Percentiles rank a stretch among this genome's conserved stretches.
phyloP scores from a whole-genome alignment of 441 rosid genomes.

The Eruca vesicaria region DNA sequence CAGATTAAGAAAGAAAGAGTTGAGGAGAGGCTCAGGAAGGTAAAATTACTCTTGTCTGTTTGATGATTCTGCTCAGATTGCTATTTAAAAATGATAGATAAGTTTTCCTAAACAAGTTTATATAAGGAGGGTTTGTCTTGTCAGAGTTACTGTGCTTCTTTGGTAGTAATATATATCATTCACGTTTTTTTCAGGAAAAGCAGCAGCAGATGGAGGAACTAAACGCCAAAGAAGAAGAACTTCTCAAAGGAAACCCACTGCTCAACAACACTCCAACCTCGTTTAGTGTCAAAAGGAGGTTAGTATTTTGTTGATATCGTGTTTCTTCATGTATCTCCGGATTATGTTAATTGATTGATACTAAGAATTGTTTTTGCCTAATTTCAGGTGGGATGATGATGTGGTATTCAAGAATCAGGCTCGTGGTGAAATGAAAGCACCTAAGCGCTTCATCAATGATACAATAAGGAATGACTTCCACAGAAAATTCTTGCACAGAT shows the following conservation, averaged over 20 bases:
- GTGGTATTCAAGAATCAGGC: constrained; percentile 98
- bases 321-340: not conserved
- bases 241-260: constrained; percentile 91
- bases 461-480: constrained; percentile 95
- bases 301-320: constrained; percentile 7
- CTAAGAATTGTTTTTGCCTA: not conserved
- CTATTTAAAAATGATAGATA: constrained; percentile 1
- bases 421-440: constrained; percentile 88
- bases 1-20: constrained; percentile 94
- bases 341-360: not conserved
- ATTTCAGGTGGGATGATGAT: constrained; percentile 96
- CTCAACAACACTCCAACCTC: constrained; percentile 73
- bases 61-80: constrained; percentile 5
- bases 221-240: constrained; percentile 87
- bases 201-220: constrained; percentile 78
- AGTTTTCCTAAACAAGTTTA: not conserved
- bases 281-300: constrained; percentile 91
- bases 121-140: not conserved
- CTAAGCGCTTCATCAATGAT: constrained; percentile 96
- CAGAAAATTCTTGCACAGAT: constrained; percentile 85
- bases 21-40: constrained; percentile 90
- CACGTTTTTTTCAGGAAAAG: constrained; percentile 56
- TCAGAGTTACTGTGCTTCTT: not conserved
- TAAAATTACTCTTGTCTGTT: constrained; percentile 26
- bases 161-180: not conserved